Percentiles rank a stretch among this genome's conserved stretches.
phyloP scores from a whole-genome alignment of 2,329 filamentous ascomycete genomes.

The Phaeosphaeriaceae sp. region DNA sequence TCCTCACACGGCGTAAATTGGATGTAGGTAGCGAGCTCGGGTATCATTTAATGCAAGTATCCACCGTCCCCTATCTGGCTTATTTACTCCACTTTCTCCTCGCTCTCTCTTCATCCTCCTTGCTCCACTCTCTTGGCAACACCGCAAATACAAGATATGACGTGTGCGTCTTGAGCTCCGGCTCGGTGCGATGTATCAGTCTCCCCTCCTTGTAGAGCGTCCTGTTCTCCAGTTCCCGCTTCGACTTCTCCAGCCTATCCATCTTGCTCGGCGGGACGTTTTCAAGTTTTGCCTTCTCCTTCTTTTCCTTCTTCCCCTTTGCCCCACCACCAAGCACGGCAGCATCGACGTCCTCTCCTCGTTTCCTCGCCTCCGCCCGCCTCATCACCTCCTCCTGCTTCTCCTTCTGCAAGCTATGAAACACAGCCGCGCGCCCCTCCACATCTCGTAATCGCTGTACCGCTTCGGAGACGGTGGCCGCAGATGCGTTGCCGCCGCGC shows the following conservation, averaged over 20 bases:
- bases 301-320: slow-evolving; percentile 26
- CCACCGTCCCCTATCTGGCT: neutral
- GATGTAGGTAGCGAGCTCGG: neutral
- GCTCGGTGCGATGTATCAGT: slow-evolving; percentile 80
- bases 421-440: slow-evolving; percentile 71
- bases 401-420: slow-evolving; percentile 58
- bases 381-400: slow-evolving; percentile 54
- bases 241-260: slow-evolving; percentile 36
- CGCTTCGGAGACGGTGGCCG: slow-evolving; percentile 81
- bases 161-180: slow-evolving; percentile 93
- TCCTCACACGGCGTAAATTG: neutral
- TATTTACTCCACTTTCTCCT: slow-evolving; percentile 49
- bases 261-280: slow-evolving; percentile 38
- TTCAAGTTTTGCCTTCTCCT: slow-evolving; percentile 13
- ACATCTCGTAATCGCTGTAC: slow-evolving; percentile 75
- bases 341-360: slow-evolving; percentile 23
- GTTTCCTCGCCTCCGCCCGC: slow-evolving; percentile 45
- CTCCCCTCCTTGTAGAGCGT: slow-evolving; percentile 74
- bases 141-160: slow-evolving; percentile 96
- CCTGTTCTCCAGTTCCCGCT: slow-evolving; percentile 41
- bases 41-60: neutral
- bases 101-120: slow-evolving; percentile 76
- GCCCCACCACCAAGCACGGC: neutral
- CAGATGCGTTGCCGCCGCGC: slow-evolving; percentile 71
- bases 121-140: slow-evolving; percentile 84